These are phyloP conservation scores for Biscutella laevigata DNA, from an alignment of 441 rosid genomes.

Conservation along the genomic window DNA sequence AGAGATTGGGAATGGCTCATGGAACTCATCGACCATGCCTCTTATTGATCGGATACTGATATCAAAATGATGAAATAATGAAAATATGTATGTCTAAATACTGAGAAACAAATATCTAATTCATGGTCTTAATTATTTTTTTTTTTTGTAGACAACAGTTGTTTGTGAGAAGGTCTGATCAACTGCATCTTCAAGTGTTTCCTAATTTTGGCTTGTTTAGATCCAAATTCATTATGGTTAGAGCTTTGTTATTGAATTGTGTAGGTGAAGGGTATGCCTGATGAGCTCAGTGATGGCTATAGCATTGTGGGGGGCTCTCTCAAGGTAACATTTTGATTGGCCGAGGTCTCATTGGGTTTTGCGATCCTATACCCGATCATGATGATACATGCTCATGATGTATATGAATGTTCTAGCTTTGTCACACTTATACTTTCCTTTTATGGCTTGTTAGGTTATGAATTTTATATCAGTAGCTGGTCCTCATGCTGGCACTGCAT, in stretches of 20 bases:
- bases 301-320: slow-evolving; percentile 81
- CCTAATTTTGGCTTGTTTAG: neutral
- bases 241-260: slow-evolving; percentile 2
- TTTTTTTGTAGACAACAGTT: slow-evolving; percentile 54
- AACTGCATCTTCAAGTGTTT: slow-evolving; percentile 19
- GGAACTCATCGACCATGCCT: slow-evolving; percentile 94
- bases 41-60: slow-evolving; percentile 53
- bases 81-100: neutral
- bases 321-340: slow-evolving; percentile 79
- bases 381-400: neutral
- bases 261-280: slow-evolving; percentile 69
- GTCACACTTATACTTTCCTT: neutral
- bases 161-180: slow-evolving; percentile 73
- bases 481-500: slow-evolving; percentile 75
- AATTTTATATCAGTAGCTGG: slow-evolving; percentile 68
- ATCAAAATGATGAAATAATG: neutral
- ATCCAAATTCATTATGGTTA: neutral
- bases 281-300: slow-evolving; percentile 63
- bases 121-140: neutral
- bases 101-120: neutral
- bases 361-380: slow-evolving; percentile 44
- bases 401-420: neutral
- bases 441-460: slow-evolving; percentile 52
- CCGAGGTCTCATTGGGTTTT: slow-evolving; percentile 67
- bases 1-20: slow-evolving; percentile 77